Evolutionary conservation across 2,329 filamentous ascomycete species (phyloP).

Genomic region (Didymella keratinophila): DNA sequence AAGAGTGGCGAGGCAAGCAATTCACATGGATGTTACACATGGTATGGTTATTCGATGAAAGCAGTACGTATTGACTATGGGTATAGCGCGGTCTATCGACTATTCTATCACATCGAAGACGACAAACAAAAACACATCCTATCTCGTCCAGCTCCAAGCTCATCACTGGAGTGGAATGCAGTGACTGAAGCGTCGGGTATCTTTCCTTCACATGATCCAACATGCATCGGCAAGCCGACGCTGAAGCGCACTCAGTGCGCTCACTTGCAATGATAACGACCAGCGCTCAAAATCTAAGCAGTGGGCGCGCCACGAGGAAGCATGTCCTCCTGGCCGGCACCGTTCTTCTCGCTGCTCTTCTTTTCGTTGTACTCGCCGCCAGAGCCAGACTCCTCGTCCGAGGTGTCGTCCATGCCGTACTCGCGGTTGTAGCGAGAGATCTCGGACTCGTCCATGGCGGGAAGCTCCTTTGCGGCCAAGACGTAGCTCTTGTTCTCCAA

Average conservation of each 20-base stretch:
- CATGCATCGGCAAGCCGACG: constrained; percentile 26
- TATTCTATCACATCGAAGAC: constrained; percentile 19
- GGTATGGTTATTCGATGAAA: background rate
- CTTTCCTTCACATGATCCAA: constrained; percentile 24
- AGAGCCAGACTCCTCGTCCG: constrained; percentile 46
- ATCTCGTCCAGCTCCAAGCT: constrained; percentile 14
- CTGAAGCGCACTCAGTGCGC: constrained; percentile 25
- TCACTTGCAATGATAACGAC: constrained; percentile 24
- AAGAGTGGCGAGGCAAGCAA: background rate
- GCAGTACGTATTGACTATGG: constrained; percentile 22
- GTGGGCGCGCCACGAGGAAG: constrained; percentile 25
- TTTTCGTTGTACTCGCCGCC: constrained; percentile 37
- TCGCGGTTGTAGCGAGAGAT: constrained; percentile 45
- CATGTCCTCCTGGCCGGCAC: constrained; percentile 29
- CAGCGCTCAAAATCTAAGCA: constrained; percentile 22
- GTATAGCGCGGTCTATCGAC: constrained; percentile 27
- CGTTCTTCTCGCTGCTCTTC: constrained; percentile 25
- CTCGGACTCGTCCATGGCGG: constrained; percentile 44
- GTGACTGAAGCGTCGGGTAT: constrained; percentile 41
- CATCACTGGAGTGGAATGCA: constrained; percentile 17
- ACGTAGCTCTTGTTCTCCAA: constrained; percentile 50
- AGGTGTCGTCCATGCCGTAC: constrained; percentile 41
- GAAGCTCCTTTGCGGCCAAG: constrained; percentile 48
- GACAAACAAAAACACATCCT: constrained; percentile 8
- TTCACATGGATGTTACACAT: background rate